Evolutionary conservation across 192 early-diverging fungal species (phyloP), one percentile per base, ranked within the genome.

Genomic region (Funneliformis mosseae): DNA sequence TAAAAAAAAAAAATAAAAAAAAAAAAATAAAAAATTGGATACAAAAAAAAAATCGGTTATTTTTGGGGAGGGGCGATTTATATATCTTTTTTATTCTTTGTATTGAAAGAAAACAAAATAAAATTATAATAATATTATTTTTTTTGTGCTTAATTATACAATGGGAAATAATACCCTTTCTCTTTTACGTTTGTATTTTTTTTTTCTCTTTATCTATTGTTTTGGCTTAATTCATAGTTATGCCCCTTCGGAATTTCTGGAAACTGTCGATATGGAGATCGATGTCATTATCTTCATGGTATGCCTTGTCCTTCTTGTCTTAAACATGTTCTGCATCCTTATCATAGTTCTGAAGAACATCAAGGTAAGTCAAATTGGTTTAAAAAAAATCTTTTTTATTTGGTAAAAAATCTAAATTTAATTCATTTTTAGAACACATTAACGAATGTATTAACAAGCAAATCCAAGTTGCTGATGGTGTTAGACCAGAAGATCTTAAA

Each of bases 311-410:
- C 81, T 59, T 78, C 60, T 14, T 81, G 81, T 27, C 48, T 64
- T 18, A 81, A 81, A 55, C 76, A 41, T 55, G 81, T 81, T 28
- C 50, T 81, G 21, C 81, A 81, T 69, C 81, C 81, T n/a, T 68
- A 67, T n/a, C 41, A 39, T 27, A 39, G 63, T 55, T 12, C 74
- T 27, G 75, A 81, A 61, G 81, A 81, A 59, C 74, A 81, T 45
- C 73, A 81, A 81, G 81, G 81, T 81, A 63, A n/a, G 81, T 66
- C 14, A 9, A 6, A 25, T 33, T 66, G 5, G 0, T 42, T 69
- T 11, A 16, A 10, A 9, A 41, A 33, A 33, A 18, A 11, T 25
- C 50, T 73, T 48, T 48, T 16, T n/a, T 45, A 46, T 73, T 25
- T 45, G 48, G 62, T 62, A 4, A 39, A 28, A 21, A 61, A 2